Base-by-base conservation (phyloP, 2,329 filamentous ascomycete species). In the Ophiognomonia clavigignenti-juglandacearum region DNA sequence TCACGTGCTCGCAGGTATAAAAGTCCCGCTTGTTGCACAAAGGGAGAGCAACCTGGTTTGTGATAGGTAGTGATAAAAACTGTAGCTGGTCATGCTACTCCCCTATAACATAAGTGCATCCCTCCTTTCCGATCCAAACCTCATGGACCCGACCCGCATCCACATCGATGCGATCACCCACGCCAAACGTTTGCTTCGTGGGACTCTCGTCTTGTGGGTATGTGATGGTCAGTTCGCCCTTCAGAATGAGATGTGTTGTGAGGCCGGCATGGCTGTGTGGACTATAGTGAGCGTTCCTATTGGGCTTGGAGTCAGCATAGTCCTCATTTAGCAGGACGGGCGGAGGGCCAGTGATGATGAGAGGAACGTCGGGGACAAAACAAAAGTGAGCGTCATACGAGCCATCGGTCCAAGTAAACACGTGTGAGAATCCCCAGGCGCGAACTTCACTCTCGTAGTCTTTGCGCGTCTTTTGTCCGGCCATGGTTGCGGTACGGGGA, bases 381-480 rank as follows among this genome's bases (percentile, higher is more conserved):
- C 32, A 45, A 39, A 13, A 27, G 27, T 20, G 26, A 41, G 23
- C 7, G 23, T 74, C 80, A 61, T 74, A 87, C 83, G 82, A 79
- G 19, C 71, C 67, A 63, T 88, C 85, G 7, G 75, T 81, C 84
- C 85, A 88, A 3, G 83, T 87, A 54, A 86, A 86, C 58, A 86
- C 83, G 41, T 81, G 72, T 3, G 62, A 55, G 60, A 88, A 89
- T 2, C 85, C 85, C 84, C 85, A 88, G 2, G 77, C 78, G 29
- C 72, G 72, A 22, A 88, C 84, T 58, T 85, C 69, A 41, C 69
- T 65, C 61, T 88, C 83, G 31, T 70, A 68, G 34, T 78, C 70
- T 49, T 60, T 63, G 45, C 64, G 70, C 26, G 70, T 67, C 55
- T 69, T 72, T 16, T 48, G 32, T 9, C 36, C 49, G 23, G 43